Conservation (phyloP, 225 moss, liverwort and hornwort genomes). For the Bryum argenteum region DNA sequence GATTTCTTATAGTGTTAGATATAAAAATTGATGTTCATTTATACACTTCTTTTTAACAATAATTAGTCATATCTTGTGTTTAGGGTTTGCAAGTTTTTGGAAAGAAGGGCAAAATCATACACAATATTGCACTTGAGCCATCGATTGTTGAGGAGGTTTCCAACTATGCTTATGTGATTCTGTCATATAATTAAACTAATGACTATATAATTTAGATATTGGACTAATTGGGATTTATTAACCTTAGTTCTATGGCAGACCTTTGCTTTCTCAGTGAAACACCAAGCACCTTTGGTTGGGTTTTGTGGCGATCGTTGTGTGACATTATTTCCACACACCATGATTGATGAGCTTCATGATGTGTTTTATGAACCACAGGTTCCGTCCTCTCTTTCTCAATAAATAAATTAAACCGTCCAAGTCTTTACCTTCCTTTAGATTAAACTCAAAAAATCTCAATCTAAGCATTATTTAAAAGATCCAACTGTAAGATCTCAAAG, state of each 20-base stretch:
- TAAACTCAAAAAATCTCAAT: too few relatives aligned
- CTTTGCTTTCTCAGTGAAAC: constrained; percentile 20
- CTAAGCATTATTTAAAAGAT: too few relatives aligned
- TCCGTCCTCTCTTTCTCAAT: background rate
- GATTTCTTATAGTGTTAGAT: too few relatives aligned
- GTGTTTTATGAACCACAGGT: constrained; percentile 21
- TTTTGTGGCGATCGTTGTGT: constrained; percentile 30
- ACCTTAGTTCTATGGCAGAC: background rate
- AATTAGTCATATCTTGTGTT: background rate
- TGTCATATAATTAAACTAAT: too few relatives aligned
- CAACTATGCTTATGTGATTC: too few relatives aligned
- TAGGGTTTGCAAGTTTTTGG: constrained; percentile 85
- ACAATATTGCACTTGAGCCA: constrained; percentile 50
- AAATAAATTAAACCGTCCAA: too few relatives aligned
- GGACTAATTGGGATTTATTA: background rate
- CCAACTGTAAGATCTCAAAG: too few relatives aligned
- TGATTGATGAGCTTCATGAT: constrained; percentile 26
- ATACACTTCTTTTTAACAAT: too few relatives aligned
- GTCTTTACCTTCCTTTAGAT: too few relatives aligned
- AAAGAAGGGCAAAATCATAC: constrained; percentile 44
- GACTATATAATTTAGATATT: too few relatives aligned
- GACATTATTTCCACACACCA: constrained; percentile 30
- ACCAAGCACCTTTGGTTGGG: constrained; percentile 27
- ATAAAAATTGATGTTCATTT: too few relatives aligned
- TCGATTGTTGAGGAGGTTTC: constrained; percentile 63